Evolutionary conservation across 225 moss, liverwort and hornwort species (phyloP).

Genomic region (Bryum argenteum): DNA sequence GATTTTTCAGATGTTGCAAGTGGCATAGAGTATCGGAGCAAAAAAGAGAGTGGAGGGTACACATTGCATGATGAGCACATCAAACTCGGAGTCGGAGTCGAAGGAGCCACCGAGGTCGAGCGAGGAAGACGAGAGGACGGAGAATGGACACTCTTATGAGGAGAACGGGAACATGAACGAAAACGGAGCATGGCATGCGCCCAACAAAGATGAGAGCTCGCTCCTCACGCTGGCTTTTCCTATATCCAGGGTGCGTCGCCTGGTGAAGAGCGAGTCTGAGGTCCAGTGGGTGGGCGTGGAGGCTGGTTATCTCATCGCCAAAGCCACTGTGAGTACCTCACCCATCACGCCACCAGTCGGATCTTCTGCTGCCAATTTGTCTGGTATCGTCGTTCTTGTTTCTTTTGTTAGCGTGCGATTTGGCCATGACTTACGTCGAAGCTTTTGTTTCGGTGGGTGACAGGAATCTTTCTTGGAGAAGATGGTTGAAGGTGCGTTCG

Average conservation of each 20-base stretch:
- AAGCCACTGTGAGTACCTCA: slow-evolving; percentile 71
- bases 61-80: slow-evolving; percentile 36
- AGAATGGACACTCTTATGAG: slow-evolving; percentile 53
- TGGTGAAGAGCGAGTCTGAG: slow-evolving; percentile 93
- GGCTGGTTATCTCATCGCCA: slow-evolving; percentile 93
- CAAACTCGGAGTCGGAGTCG: slow-evolving; percentile 48
- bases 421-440: slow-evolving; percentile 2
- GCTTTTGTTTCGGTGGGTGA: slow-evolving; percentile 5
- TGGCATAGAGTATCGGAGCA: slow-evolving; percentile 1
- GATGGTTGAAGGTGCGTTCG: slow-evolving; percentile 85
- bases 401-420: background rate
- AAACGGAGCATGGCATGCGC: slow-evolving; percentile 37
- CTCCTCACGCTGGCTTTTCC: slow-evolving; percentile 76
- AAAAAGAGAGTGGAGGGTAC: background rate
- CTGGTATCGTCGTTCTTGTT: background rate
- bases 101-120: slow-evolving; percentile 42
- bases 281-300: slow-evolving; percentile 86
- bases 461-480: slow-evolving; percentile 98
- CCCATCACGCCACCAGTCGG: background rate
- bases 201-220: slow-evolving; percentile 45
- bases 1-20: slow-evolving; percentile 26
- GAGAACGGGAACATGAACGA: slow-evolving; percentile 44
- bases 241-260: slow-evolving; percentile 89
- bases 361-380: too few relatives aligned
- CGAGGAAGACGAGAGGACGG: slow-evolving; percentile 50